Evolutionary conservation across 2,329 filamentous ascomycete genomes (phyloP).

Genomic region (Arthrobotrys musiformis): DNA sequence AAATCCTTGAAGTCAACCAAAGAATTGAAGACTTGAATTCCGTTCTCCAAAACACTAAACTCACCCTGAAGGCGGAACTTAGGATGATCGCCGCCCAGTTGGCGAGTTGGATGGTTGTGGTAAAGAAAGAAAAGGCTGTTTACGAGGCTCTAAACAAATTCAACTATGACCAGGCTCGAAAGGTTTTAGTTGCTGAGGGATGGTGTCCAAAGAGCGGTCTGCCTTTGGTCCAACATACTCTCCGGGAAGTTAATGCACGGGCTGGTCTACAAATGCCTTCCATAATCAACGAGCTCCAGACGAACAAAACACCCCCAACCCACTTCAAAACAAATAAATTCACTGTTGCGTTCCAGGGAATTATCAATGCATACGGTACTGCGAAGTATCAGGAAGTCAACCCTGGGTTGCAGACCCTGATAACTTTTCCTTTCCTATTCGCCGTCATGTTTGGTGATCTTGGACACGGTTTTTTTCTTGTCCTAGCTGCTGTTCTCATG

Average conservation of each 20-base stretch:
- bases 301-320: conserved; percentile 96
- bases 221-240: conserved; percentile 85
- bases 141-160: conserved; percentile 96
- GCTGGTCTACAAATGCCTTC: conserved; percentile 96
- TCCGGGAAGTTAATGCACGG: conserved; percentile 95
- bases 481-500: conserved; percentile 84
- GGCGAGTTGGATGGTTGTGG: conserved; percentile 95
- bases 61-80: conserved; percentile 90
- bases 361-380: conserved; percentile 97
- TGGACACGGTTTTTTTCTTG: conserved; percentile 91
- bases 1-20: conserved; percentile 97
- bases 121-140: conserved; percentile 98
- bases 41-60: conserved; percentile 93
- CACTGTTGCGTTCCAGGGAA: conserved; percentile 97
- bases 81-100: conserved; percentile 91
- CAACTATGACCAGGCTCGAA: conserved; percentile 93
- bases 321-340: conserved; percentile 99
- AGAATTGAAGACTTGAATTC: conserved; percentile 89
- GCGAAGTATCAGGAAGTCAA: conserved; percentile 98
- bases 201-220: conserved; percentile 96
- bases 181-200: conserved; percentile 95
- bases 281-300: conserved; percentile 97
- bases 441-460: conserved; percentile 99
- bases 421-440: conserved; percentile 99
- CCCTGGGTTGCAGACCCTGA: conserved; percentile 90